These are phyloP conservation scores for Arthroderma sp. DNA, from an alignment of 2,329 filamentous ascomycete genomes.

Conservation along the genomic window DNA sequence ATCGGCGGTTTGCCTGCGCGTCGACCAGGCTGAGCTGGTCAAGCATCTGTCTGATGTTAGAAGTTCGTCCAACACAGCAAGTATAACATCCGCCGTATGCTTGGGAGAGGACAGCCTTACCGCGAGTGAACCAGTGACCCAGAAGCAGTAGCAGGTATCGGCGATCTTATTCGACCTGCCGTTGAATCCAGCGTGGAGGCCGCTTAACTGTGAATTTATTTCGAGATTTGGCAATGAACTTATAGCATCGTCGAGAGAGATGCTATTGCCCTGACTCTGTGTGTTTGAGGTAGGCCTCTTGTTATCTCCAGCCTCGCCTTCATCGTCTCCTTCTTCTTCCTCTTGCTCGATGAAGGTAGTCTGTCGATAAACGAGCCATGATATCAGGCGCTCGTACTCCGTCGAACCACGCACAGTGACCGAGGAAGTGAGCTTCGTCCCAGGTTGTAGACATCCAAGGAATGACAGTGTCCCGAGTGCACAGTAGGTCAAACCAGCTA, in stretches of 20 bases:
- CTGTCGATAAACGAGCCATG: conserved; percentile 54
- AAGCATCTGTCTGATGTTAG: conserved; percentile 40
- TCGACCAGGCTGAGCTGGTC: conserved; percentile 48
- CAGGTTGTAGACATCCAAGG: conserved; percentile 49
- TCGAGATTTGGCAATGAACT: conserved; percentile 20
- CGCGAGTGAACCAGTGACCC: conserved; percentile 58
- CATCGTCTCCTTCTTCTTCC: conserved; percentile 36
- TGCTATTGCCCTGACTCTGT: background rate
- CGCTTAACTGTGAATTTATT: background rate
- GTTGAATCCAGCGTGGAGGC: conserved; percentile 58
- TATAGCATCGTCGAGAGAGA: conserved; percentile 19
- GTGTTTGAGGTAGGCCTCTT: background rate
- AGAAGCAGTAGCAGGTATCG: conserved; percentile 94
- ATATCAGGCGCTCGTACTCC: conserved; percentile 21
- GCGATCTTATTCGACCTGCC: conserved; percentile 82
- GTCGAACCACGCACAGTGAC: background rate
- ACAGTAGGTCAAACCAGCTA: conserved; percentile 84
- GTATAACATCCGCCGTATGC: background rate
- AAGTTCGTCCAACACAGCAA: conserved; percentile 9
- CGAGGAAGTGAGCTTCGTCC: conserved; percentile 17
- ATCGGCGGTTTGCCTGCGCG: conserved; percentile 52
- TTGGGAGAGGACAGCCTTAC: conserved; percentile 23
- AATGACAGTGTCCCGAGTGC: conserved; percentile 66
- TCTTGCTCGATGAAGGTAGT: conserved; percentile 41
- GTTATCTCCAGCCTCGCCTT: conserved; percentile 20